Conservation (phyloP, 2,329 filamentous ascomycete genomes). For the Phyllosticta capitalensis region DNA sequence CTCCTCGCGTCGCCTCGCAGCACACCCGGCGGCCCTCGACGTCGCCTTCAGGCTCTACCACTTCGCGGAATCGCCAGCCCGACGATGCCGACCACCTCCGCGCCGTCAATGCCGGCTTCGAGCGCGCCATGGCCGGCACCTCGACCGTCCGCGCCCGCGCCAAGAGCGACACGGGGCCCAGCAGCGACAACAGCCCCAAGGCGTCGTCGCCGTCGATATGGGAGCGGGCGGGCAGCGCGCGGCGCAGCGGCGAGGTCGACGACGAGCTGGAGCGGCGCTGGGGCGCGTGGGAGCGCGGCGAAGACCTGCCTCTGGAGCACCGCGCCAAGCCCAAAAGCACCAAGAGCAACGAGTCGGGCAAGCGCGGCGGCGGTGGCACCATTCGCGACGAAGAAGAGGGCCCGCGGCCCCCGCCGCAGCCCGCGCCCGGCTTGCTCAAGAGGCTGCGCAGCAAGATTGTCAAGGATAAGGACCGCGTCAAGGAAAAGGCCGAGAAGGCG, state of each 20-base stretch:
- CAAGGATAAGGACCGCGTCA: background rate
- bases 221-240: background rate
- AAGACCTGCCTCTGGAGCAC: background rate
- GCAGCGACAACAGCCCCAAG: background rate
- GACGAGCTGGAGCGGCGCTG: background rate
- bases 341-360: background rate
- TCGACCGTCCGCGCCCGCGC: background rate
- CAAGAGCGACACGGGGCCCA: background rate
- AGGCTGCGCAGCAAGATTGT: background rate
- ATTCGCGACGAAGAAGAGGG: background rate
- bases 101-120: background rate
- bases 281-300: background rate
- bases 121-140: background rate
- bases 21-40: background rate
- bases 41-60: background rate
- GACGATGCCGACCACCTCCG: background rate
- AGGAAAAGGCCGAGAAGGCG: background rate
- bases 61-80: background rate
- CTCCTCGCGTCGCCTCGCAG: background rate
- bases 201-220: background rate
- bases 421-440: background rate
- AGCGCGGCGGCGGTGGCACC: background rate
- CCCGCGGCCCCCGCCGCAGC: background rate
- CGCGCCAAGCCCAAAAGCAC: background rate
- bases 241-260: background rate